phyloP scores from a whole-genome alignment of 2,329 filamentous ascomycete species.

The Xenosphaeropsis pyriputrescens region DNA sequence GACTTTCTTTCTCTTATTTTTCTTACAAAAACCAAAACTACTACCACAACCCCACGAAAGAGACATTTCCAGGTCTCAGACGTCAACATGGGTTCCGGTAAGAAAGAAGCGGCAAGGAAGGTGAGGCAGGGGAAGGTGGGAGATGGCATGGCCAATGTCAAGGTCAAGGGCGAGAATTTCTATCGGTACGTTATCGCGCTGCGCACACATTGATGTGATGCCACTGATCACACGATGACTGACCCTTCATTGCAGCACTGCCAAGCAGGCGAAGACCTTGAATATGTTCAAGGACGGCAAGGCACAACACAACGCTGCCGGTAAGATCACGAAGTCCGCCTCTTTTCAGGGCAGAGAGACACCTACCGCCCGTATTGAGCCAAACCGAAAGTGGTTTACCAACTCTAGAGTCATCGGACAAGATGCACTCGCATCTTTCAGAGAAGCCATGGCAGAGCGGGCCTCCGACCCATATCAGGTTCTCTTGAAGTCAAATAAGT shows the following conservation, averaged over 20 bases:
- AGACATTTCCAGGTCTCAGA: too few species aligned
- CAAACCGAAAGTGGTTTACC: constrained; percentile 95
- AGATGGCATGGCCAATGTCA: constrained; percentile 85
- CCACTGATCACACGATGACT: constrained; percentile 1
- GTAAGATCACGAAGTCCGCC: constrained; percentile 74
- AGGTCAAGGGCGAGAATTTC: constrained; percentile 95
- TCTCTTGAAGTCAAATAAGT: constrained; percentile 91
- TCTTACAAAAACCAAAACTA: constrained; percentile 5
- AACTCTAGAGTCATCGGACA: constrained; percentile 86
- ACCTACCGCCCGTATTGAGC: constrained; percentile 78
- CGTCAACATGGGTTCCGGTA: constrained; percentile 65
- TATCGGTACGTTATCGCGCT: constrained; percentile 47
- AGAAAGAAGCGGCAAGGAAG: constrained; percentile 79
- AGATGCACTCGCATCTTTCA: constrained; percentile 73
- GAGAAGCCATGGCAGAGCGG: constrained; percentile 83
- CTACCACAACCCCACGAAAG: constrained; percentile 5
- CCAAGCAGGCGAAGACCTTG: constrained; percentile 78
- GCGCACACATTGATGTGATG: too few species aligned
- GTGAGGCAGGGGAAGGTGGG: constrained; percentile 71
- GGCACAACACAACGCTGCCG: constrained; percentile 65
- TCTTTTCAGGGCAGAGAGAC: constrained; percentile 71
- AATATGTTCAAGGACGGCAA: constrained; percentile 87
- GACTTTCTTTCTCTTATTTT: constrained; percentile 6
- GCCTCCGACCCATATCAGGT: constrained; percentile 85
- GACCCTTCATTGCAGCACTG: constrained; percentile 26